These are phyloP conservation scores for Dicorynia guianensis DNA, from an alignment of 306 rosid genomes.

Conservation along the genomic window DNA sequence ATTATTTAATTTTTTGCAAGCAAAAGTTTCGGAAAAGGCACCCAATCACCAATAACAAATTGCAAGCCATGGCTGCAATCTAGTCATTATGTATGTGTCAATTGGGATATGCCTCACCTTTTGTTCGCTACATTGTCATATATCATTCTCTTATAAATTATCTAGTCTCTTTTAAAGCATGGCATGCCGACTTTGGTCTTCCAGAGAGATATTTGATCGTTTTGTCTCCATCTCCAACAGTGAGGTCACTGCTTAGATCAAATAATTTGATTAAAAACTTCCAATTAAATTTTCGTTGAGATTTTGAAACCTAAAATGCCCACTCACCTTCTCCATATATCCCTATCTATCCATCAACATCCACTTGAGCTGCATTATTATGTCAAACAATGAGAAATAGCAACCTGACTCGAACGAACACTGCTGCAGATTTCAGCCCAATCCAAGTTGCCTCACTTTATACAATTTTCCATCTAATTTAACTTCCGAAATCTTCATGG, in stretches of 20 bases:
- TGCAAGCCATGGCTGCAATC: not conserved
- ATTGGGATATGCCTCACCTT: constrained; percentile 19
- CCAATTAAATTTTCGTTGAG: constrained; percentile 31
- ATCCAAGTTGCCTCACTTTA: not conserved
- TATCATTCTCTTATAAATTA: too few relatives aligned
- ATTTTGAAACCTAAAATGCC: constrained; percentile 42
- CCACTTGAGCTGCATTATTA: constrained; percentile 39
- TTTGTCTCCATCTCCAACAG: constrained; percentile 30
- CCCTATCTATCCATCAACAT: constrained; percentile 44
- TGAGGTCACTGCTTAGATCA: constrained; percentile 60
- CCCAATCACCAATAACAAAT: not conserved
- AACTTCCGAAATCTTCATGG: too few relatives aligned
- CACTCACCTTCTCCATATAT: constrained; percentile 36
- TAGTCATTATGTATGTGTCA: not conserved
- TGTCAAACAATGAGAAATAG: constrained; percentile 19
- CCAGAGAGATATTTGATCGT: not conserved
- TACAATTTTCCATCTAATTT: not conserved
- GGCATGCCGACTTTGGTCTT: constrained; percentile 38
- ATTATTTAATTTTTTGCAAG: constrained; percentile 13
- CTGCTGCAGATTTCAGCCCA: not conserved
- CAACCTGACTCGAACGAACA: constrained; percentile 26
- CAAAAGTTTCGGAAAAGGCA: constrained; percentile 34
- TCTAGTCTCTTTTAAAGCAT: not conserved
- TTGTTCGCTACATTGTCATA: constrained; percentile 7
- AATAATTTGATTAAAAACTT: constrained; percentile 15